Conservation (phyloP, 2,329 filamentous ascomycete species). For the Pyricularia sp. region DNA sequence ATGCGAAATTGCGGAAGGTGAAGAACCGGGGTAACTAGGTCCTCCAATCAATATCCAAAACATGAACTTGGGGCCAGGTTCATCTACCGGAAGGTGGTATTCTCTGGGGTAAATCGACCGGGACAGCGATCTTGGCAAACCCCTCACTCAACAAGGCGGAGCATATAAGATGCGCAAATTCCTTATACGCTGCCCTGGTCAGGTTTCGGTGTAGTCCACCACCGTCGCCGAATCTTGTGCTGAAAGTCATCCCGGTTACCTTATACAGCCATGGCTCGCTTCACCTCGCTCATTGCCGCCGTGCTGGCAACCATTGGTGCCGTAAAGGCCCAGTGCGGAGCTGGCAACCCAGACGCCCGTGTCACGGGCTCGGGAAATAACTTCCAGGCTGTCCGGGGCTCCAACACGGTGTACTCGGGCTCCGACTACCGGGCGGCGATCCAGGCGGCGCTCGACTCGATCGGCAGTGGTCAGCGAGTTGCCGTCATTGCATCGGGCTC, state of each 20-base stretch:
- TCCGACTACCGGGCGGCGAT: constrained; percentile 44
- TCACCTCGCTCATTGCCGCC: constrained; percentile 24
- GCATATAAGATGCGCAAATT: neutral
- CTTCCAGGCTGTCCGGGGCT: constrained; percentile 34
- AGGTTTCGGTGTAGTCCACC: neutral
- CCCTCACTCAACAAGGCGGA: neutral
- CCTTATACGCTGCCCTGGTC: neutral
- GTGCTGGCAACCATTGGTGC: constrained; percentile 29
- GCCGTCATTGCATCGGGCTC: constrained; percentile 44
- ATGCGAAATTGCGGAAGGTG: neutral
- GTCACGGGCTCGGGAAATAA: constrained; percentile 35
- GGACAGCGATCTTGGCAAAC: neutral
- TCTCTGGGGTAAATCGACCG: neutral
- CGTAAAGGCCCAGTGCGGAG: constrained; percentile 34
- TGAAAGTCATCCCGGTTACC: constrained; percentile 10
- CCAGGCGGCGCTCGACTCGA: constrained; percentile 41
- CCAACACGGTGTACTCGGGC: constrained; percentile 37
- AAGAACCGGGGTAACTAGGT: neutral
- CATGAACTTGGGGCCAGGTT: neutral
- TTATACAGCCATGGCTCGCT: constrained; percentile 24
- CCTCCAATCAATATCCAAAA: neutral
- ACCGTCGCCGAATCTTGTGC: neutral
- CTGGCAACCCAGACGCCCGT: constrained; percentile 32
- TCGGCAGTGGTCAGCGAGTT: constrained; percentile 41
- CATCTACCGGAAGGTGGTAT: neutral